phyloP scores from a whole-genome alignment of 176 grass and related monocot species.

The Thalia dealbata region DNA sequence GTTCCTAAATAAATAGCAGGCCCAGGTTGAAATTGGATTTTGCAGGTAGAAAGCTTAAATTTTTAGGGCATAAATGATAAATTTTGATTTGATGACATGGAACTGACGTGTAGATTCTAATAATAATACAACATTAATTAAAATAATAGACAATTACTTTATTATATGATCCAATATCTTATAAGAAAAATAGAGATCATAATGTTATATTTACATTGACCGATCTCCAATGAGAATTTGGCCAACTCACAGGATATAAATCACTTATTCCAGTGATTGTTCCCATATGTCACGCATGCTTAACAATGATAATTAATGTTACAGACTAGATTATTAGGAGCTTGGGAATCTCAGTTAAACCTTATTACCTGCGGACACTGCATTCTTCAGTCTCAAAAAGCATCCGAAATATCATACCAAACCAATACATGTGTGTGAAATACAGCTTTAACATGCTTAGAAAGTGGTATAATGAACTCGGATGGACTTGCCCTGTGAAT shows the following conservation, averaged over 20 bases:
- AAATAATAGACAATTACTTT: neutral
- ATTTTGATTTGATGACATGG: too few relatives aligned
- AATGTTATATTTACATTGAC: slow-evolving; percentile 14
- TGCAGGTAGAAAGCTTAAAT: too few relatives aligned
- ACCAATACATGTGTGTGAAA: slow-evolving; percentile 88
- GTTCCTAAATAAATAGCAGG: too few relatives aligned
- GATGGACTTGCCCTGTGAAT: slow-evolving; percentile 75
- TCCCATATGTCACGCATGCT: slow-evolving; percentile 1
- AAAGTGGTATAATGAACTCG: slow-evolving; percentile 90
- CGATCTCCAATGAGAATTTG: slow-evolving; percentile 23
- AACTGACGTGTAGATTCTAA: neutral
- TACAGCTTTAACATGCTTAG: slow-evolving; percentile 95
- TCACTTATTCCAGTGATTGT: slow-evolving; percentile 21
- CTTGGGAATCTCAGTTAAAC: too few relatives aligned
- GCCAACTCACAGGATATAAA: slow-evolving; percentile 20
- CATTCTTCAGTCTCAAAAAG: slow-evolving; percentile 90
- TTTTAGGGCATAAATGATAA: too few relatives aligned
- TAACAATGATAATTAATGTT: too few relatives aligned
- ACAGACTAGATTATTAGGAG: too few relatives aligned
- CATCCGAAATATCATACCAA: slow-evolving; percentile 95
- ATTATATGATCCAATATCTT: neutral
- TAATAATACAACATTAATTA: neutral
- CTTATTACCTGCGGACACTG: too few relatives aligned
- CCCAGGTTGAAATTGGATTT: too few relatives aligned
- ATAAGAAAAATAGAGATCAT: neutral